Conservation (phyloP, 306 rosid genomes). For the Malus domestica region DNA sequence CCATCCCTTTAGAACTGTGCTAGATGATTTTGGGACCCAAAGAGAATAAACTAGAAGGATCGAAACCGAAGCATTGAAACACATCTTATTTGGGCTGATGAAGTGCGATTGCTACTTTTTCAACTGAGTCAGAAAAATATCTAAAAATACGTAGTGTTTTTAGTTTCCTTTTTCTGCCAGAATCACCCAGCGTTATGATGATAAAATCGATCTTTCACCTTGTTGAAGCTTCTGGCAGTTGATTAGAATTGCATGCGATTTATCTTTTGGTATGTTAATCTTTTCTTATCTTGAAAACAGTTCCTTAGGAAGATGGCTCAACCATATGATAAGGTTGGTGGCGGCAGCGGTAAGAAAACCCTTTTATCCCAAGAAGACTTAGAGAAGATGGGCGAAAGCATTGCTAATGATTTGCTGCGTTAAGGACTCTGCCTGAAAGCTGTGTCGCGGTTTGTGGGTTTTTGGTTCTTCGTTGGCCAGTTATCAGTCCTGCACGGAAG, state of each 20-base stretch:
- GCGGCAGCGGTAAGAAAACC: constrained; percentile 60
- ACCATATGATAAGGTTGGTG: constrained; percentile 81
- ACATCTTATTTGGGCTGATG: background rate
- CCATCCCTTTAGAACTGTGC: background rate
- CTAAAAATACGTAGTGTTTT: background rate
- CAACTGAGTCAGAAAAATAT: background rate
- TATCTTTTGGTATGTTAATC: background rate
- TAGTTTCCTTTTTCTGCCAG: background rate
- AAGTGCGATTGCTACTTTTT: background rate
- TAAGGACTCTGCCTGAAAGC: constrained; percentile 13
- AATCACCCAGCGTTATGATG: background rate
- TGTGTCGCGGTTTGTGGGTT: background rate
- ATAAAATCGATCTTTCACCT: background rate
- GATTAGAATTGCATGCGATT: background rate
- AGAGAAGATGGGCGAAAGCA: constrained; percentile 57
- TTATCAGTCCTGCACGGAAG: background rate
- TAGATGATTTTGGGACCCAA: background rate
- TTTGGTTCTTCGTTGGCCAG: background rate
- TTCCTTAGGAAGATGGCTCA: constrained; percentile 95
- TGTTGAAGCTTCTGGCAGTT: background rate
- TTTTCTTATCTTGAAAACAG: constrained; percentile 37
- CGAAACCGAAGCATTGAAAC: background rate
- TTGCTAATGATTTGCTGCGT: constrained; percentile 41
- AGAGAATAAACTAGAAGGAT: background rate
- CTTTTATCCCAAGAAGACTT: constrained; percentile 72